A percentile compares a stretch with the other conserved stretches of the same genome.
phyloP scores from a whole-genome alignment of 176 grass and related monocot species.

The Stipa capillata region DNA sequence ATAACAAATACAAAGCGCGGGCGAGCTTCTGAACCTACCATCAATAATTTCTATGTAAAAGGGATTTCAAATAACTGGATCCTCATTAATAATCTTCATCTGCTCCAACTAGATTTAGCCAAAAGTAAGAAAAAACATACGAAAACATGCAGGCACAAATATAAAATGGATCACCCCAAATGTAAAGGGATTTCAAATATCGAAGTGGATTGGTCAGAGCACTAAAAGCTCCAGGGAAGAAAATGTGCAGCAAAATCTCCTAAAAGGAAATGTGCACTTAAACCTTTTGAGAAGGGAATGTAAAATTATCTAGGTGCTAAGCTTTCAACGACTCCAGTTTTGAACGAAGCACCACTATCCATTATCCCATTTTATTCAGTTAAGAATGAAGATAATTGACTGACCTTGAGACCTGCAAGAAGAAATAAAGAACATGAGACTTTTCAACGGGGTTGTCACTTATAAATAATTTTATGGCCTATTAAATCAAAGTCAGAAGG shows the following conservation, averaged over 20 bases:
- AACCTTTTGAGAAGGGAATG: slow-evolving; percentile 13
- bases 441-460: background rate
- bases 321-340: background rate
- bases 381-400: slow-evolving; percentile 19
- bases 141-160: background rate
- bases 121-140: background rate
- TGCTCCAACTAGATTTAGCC: background rate
- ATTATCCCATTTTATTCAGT: slow-evolving; percentile 31
- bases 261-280: slow-evolving; percentile 2
- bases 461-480: background rate
- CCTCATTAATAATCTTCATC: background rate
- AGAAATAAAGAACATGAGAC: slow-evolving; percentile 9
- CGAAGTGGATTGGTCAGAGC: slow-evolving; percentile 7
- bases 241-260: slow-evolving; percentile 1
- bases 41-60: background rate
- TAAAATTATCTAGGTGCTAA: background rate
- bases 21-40: background rate
- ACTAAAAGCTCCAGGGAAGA: background rate
- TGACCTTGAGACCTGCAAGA: slow-evolving; percentile 91
- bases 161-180: background rate
- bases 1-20: slow-evolving; percentile 7
- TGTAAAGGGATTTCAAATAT: background rate
- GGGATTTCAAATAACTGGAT: background rate
- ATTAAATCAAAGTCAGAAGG: background rate
- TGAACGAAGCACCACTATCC: slow-evolving; percentile 29